Evolutionary conservation across 306 rosid species (phyloP).

Genomic region (Trifolium repens): DNA sequence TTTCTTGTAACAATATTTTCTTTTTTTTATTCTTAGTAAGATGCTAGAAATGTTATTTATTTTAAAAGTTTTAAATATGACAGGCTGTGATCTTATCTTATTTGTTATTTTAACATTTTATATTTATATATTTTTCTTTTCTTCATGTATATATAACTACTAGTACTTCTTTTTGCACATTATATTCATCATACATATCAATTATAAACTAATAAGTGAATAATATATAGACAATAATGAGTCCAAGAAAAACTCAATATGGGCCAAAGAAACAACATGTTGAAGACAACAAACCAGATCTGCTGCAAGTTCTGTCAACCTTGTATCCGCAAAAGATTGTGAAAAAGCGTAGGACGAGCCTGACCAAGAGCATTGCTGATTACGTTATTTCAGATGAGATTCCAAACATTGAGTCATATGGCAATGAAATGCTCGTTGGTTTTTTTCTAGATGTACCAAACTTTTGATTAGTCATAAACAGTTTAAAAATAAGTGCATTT

Average conservation of each 20-base stretch:
- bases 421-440: background rate
- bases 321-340: background rate
- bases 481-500: too few species aligned
- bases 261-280: background rate
- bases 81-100: background rate
- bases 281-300: background rate
- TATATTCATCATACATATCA: too few species aligned
- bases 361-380: background rate
- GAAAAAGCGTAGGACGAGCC: background rate
- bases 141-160: too few species aligned
- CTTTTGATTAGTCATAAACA: background rate
- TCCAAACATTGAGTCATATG: background rate
- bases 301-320: background rate
- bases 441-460: background rate
- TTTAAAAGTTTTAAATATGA: too few species aligned
- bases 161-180: too few species aligned
- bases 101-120: too few species aligned
- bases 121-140: too few species aligned
- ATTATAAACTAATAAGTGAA: background rate
- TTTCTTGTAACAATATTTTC: too few species aligned
- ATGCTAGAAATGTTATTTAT: background rate
- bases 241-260: background rate
- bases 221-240: background rate
- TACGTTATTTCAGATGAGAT: background rate
- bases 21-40: background rate